Evolutionary conservation across 148 eudicot species (phyloP).

Genomic region (Selenicereus undatus): DNA sequence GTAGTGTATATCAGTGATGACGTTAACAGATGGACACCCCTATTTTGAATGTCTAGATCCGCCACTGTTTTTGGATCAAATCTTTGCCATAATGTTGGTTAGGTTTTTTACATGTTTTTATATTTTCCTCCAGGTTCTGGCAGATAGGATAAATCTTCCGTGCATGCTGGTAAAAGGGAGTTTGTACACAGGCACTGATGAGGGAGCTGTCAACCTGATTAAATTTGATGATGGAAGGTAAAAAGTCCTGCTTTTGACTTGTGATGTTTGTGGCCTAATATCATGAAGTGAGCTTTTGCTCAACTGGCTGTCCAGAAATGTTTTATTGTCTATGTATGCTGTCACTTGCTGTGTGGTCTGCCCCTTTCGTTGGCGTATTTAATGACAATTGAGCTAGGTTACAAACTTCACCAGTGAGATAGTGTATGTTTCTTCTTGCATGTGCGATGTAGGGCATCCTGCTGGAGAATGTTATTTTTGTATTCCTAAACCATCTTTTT

Average conservation of each 20-base stretch:
- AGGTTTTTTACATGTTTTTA: neutral
- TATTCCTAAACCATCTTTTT: neutral
- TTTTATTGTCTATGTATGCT: neutral
- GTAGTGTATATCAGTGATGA: no score
- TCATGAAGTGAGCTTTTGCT: conserved; percentile 3
- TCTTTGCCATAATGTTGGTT: neutral
- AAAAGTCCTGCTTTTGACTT: conserved; percentile 9
- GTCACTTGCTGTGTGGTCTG: neutral
- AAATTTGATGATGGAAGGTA: conserved; percentile 92
- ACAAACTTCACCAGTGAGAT: no score
- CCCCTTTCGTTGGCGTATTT: neutral
- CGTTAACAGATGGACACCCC: no score
- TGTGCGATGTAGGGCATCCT: no score
- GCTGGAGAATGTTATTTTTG: neutral
- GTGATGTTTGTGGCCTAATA: conserved; percentile 1
- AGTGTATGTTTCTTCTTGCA: no score
- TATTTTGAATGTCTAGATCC: no score
- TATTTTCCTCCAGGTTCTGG: conserved; percentile 63
- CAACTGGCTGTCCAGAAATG: neutral
- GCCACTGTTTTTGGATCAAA: no score
- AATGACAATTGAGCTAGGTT: no score
- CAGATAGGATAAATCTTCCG: conserved; percentile 86
- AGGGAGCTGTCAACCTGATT: conserved; percentile 93
- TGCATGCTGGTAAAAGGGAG: conserved; percentile 98
- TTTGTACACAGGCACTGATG: conserved; percentile 97